A percentile compares a stretch with the other conserved stretches of the same genome.
Conservation (phyloP, 1,284 basidiomycete genomes). For the Fistulinella cinereoalba region DNA sequence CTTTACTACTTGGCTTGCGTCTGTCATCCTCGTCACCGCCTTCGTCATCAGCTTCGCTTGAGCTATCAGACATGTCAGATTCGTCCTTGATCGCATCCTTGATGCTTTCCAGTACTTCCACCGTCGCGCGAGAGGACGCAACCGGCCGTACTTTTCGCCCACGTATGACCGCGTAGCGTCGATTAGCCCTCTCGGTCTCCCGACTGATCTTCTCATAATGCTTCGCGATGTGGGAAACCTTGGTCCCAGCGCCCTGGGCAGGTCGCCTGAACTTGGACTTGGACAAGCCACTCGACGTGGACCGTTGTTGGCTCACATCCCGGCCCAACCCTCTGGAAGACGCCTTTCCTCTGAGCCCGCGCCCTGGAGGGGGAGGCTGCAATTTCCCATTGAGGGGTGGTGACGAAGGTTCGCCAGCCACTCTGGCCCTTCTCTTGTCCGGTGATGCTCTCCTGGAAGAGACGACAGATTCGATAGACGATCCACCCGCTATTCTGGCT, state of each 20-base stretch:
- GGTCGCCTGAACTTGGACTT: constrained; percentile 57
- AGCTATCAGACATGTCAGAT: constrained; percentile 72
- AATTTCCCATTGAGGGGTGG: constrained; percentile 40
- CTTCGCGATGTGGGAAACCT: constrained; percentile 73
- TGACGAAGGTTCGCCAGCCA: constrained; percentile 38
- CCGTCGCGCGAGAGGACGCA: constrained; percentile 83
- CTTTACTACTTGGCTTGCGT: constrained; percentile 29
- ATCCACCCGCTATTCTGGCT: constrained; percentile 45
- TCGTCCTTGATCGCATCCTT: constrained; percentile 92
- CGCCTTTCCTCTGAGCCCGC: constrained; percentile 40
- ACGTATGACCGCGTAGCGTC: constrained; percentile 77
- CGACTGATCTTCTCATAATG: constrained; percentile 73
- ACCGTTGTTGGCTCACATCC: constrained; percentile 50
- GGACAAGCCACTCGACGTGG: constrained; percentile 36
- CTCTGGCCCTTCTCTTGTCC: constrained; percentile 55
- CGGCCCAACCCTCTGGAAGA: constrained; percentile 42
- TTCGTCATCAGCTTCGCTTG: constrained; percentile 88
- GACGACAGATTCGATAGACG: constrained; percentile 52
- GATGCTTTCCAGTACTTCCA: constrained; percentile 88
- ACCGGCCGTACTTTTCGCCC: constrained; percentile 91
- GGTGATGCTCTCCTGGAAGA: constrained; percentile 68
- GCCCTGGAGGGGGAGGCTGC: constrained; percentile 22
- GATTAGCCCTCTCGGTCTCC: constrained; percentile 65
- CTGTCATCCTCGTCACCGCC: constrained; percentile 68
- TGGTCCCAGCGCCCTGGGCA: constrained; percentile 47